Evolutionary conservation across 768 basidiomycete species (phyloP).

Genomic region (Agaricus sinodeliciosus): DNA sequence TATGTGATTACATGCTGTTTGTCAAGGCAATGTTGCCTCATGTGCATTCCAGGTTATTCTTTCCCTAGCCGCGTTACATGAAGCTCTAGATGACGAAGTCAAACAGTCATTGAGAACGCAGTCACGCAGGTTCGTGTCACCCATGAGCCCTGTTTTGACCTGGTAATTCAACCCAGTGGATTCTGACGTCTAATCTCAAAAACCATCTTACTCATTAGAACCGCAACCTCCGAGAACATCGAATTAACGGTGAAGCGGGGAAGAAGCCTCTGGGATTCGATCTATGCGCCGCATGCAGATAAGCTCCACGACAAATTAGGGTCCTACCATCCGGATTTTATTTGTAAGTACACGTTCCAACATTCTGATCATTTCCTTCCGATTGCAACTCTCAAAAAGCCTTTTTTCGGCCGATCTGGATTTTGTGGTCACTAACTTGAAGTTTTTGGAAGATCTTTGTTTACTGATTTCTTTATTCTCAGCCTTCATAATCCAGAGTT

Average conservation of each 20-base stretch:
- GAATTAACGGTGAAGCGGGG: slow-evolving; percentile 66
- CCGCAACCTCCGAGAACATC: slow-evolving; percentile 55
- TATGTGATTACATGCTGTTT: slow-evolving; percentile 29
- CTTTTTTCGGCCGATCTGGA: slow-evolving; percentile 5
- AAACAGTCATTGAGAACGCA: slow-evolving; percentile 60
- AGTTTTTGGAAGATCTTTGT: slow-evolving; percentile 7
- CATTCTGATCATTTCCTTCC: slow-evolving; percentile 24
- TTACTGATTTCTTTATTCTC: slow-evolving; percentile 18
- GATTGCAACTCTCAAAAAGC: slow-evolving; percentile 19
- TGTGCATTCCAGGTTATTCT: slow-evolving; percentile 62
- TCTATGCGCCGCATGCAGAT: slow-evolving; percentile 84
- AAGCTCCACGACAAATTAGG: slow-evolving; percentile 86
- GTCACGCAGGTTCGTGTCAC: slow-evolving; percentile 49
- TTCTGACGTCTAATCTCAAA: slow-evolving; percentile 10
- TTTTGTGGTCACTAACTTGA: slow-evolving; percentile 1
- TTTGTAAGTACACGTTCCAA: slow-evolving; percentile 56
- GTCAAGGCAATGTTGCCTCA: slow-evolving; percentile 3
- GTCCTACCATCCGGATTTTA: slow-evolving; percentile 90
- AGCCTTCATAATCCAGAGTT: slow-evolving; percentile 87
- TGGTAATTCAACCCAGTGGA: slow-evolving; percentile 9
- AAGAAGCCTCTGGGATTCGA: slow-evolving; percentile 71
- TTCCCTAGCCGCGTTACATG: slow-evolving; percentile 68
- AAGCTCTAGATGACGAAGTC: slow-evolving; percentile 78
- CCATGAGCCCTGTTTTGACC: slow-evolving; percentile 10
- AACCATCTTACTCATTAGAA: slow-evolving; percentile 33